Evolutionary conservation across 768 basidiomycete genomes (phyloP).

Genomic region (Macrolepiota fuliginosa): DNA sequence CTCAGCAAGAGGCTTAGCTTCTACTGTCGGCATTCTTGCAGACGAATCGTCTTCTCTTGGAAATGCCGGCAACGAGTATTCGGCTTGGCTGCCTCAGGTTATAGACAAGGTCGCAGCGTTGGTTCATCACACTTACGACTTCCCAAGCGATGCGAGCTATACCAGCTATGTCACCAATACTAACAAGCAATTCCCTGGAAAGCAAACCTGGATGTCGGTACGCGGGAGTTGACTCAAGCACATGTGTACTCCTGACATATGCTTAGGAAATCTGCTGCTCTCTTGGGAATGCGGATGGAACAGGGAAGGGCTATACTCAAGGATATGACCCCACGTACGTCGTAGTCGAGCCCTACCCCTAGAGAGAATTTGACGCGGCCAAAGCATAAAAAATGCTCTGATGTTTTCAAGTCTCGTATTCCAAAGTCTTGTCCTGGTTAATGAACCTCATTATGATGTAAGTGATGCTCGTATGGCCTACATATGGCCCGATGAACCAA

Average conservation of each 20-base stretch:
- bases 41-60: conserved; percentile 38
- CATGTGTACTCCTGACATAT: neutral
- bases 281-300: conserved; percentile 30
- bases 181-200: conserved; percentile 26
- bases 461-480: conserved; percentile 8
- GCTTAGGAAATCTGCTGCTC: conserved; percentile 37
- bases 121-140: conserved; percentile 46
- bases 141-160: conserved; percentile 37
- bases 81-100: conserved; percentile 33
- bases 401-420: conserved; percentile 37
- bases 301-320: conserved; percentile 29
- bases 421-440: conserved; percentile 34
- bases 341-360: neutral
- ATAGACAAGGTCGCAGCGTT: conserved; percentile 33
- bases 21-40: conserved; percentile 35
- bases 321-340: conserved; percentile 37
- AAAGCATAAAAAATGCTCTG: conserved; percentile 34
- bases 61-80: conserved; percentile 29
- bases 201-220: conserved; percentile 38
- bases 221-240: conserved; percentile 1
- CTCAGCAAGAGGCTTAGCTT: conserved; percentile 23
- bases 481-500: neutral
- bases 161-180: conserved; percentile 26
- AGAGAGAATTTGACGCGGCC: neutral
- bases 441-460: conserved; percentile 37